phyloP scores from a whole-genome alignment of 495 filamentous ascomycete species.

The Aspergillus conjunctus region DNA sequence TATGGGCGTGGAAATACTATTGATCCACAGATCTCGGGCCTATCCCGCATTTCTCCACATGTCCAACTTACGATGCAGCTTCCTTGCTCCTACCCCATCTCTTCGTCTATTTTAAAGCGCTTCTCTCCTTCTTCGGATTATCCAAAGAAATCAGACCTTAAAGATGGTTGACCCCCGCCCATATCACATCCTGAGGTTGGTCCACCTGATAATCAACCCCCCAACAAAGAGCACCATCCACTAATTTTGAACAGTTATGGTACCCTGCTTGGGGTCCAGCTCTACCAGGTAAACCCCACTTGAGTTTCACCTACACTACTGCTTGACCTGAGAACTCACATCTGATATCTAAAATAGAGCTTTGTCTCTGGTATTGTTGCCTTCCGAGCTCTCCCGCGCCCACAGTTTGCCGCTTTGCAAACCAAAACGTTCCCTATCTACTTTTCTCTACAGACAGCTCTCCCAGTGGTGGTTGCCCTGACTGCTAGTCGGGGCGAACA shows the following conservation, averaged over 20 bases:
- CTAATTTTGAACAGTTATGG: constrained; percentile 64
- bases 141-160: constrained; percentile 3
- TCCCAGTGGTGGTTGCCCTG: constrained; percentile 72
- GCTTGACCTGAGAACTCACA: not conserved
- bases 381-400: constrained; percentile 71
- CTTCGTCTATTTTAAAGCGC: constrained; percentile 58
- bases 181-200: constrained; percentile 77
- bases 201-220: constrained; percentile 6
- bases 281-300: constrained; percentile 67
- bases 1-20: constrained; percentile 15
- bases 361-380: constrained; percentile 78
- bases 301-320: not conserved
- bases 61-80: not conserved
- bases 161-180: constrained; percentile 60
- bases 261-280: constrained; percentile 72
- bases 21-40: not conserved
- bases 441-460: constrained; percentile 76
- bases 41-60: not conserved
- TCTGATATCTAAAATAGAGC: constrained; percentile 47
- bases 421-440: constrained; percentile 80
- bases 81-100: constrained; percentile 29
- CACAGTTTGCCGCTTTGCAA: constrained; percentile 81
- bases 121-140: constrained; percentile 62
- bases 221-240: constrained; percentile 4
- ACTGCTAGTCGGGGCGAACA: constrained; percentile 67